Conservation (phyloP, 1,139 yeast genomes). For the Sugiyamaella neomexicana region DNA sequence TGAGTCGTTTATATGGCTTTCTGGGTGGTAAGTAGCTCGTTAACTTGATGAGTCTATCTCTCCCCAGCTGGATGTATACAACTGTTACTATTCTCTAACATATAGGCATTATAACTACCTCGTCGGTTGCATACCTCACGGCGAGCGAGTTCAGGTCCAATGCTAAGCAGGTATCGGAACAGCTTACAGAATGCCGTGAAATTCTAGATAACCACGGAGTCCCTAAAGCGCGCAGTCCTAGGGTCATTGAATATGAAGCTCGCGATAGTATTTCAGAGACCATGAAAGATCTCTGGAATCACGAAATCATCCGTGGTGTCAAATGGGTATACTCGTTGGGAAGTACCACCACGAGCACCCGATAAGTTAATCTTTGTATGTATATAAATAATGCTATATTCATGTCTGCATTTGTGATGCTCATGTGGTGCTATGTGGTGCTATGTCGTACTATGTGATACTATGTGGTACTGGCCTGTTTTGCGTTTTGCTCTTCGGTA, state of each 20-base stretch:
- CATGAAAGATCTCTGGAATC: conserved; percentile 79
- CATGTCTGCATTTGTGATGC: too few relatives aligned
- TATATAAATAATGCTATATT: not conserved
- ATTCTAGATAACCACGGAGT: conserved; percentile 47
- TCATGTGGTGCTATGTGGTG: too few relatives aligned
- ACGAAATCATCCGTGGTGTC: conserved; percentile 64
- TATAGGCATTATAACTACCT: conserved; percentile 62
- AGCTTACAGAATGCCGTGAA: conserved; percentile 51
- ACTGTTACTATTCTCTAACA: not conserved
- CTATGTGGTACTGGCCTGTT: not conserved
- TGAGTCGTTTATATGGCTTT: conserved; percentile 69
- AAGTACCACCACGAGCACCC: not conserved
- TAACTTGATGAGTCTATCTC: too few relatives aligned
- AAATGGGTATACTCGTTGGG: conserved; percentile 56
- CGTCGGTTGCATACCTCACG: conserved; percentile 65
- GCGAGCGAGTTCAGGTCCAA: conserved; percentile 57
- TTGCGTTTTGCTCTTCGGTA: not conserved
- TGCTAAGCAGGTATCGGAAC: conserved; percentile 49
- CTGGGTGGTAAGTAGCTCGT: conserved; percentile 51
- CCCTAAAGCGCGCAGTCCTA: conserved; percentile 35
- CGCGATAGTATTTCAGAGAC: conserved; percentile 58
- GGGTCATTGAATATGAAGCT: conserved; percentile 43
- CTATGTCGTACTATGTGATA: too few relatives aligned
- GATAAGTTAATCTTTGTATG: not conserved
- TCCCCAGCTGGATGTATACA: too few relatives aligned